Evolutionary conservation across 495 filamentous ascomycete genomes (phyloP), one percentile per base, ranked within the genome.

Genomic region (Staphylotrichum tortipilum): DNA sequence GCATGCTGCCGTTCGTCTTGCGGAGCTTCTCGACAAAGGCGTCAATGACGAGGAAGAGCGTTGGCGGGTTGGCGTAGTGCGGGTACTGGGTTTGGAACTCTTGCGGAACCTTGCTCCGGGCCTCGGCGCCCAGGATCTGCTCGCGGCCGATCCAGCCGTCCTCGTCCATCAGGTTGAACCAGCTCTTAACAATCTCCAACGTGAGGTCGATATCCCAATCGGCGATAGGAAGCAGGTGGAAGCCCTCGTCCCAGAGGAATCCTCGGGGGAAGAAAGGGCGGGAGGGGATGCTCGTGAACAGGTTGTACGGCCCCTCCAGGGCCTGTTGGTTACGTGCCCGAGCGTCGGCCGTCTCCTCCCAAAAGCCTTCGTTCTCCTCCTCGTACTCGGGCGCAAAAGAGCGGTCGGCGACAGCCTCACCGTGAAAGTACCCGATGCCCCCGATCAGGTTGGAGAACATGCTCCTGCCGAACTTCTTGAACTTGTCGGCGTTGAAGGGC

Each of bases 61-160:
- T 97, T n/a, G 92, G 92, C 0, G 92, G 94, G 66, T 98, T 98
- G 41, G 92, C 92, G 59, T 97, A 96, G 65, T 97, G 92, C 23
- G 92, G 92, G 64, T 96, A 97, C 58, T 98, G 92, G 26, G 86
- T 77, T 52, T 95, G 94, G 64, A 98, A 98, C 65, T 98, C 90
- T n/a, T 68, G 61, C 1, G 92, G 92, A 11, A 98, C 92, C 67
- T 97, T 98, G 72, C 86, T 94, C 39, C 92, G 82, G 31, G 92
- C 92, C 68, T 98, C 92, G n/a, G 76, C 65, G 40, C 92, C 92
- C 8, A 98, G 78, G 45, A 98, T 98, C 67, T 97, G 94, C 67
- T 98, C 92, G 34, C 92, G 85, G 5, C 80, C 88, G 68, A 98
- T 97, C 92, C 92, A 98, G 39, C 92, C 92, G 61, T 97, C 89